Evolutionary conservation across 148 eudicot genomes (phyloP).

Genomic region (Arbutus unedo): DNA sequence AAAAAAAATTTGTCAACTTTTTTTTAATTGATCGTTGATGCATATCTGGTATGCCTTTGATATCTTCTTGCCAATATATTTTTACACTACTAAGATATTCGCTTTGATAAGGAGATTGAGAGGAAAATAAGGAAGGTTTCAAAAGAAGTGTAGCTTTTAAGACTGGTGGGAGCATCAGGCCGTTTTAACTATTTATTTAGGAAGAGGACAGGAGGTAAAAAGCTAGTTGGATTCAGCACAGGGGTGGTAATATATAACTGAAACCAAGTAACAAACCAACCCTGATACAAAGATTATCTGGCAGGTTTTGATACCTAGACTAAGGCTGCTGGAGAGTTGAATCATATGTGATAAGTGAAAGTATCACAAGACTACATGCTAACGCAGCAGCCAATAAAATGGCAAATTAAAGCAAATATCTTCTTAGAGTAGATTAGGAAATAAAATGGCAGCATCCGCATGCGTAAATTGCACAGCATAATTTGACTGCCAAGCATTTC

Average conservation of each 20-base stretch:
- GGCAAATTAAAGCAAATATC: not conserved
- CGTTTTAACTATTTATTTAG: not conserved
- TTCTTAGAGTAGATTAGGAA: not conserved
- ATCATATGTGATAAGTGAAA: not conserved
- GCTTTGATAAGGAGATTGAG: not conserved
- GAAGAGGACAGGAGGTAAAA: not conserved
- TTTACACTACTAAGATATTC: not conserved
- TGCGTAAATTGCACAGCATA: not conserved
- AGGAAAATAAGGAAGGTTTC: not conserved
- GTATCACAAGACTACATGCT: not conserved
- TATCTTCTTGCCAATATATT: not conserved
- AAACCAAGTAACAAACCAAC: slow-evolving; percentile 5
- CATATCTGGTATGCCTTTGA: not conserved
- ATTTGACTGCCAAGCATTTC: not conserved
- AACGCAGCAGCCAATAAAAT: not conserved
- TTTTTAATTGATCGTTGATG: not conserved
- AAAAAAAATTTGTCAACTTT: not conserved
- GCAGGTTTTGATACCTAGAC: not conserved
- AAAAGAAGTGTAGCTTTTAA: not conserved
- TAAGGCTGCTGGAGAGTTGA: not conserved
- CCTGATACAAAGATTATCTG: not conserved
- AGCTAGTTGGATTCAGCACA: not conserved
- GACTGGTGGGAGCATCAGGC: not conserved
- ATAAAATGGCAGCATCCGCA: not conserved
- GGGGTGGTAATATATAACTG: not conserved